Conservation (phyloP, 495 filamentous ascomycete genomes). For the Penicillium goetzii region DNA sequence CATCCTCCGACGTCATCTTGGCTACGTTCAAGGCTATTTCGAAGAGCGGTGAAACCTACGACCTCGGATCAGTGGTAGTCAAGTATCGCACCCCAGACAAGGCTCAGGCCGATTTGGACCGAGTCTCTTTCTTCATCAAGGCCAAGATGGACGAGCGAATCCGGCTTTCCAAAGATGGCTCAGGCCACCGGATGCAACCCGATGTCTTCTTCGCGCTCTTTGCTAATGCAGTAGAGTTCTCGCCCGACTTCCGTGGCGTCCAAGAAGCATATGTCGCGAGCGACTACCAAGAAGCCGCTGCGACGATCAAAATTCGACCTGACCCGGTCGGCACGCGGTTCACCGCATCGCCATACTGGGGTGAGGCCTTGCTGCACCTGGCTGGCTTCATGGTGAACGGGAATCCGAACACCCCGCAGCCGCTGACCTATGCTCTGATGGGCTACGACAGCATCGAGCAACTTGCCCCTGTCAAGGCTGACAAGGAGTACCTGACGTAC, state of each 20-base stretch:
- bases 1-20: too few species aligned
- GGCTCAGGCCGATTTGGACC: too few species aligned
- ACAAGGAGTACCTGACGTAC: too few species aligned
- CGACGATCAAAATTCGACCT: background rate
- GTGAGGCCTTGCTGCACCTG: background rate
- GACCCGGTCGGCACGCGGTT: background rate
- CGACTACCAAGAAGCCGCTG: background rate
- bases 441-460: too few species aligned
- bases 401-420: background rate
- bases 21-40: too few species aligned
- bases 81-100: too few species aligned
- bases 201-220: background rate
- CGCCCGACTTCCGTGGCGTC: background rate
- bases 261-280: background rate
- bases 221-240: background rate
- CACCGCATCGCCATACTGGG: background rate
- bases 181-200: background rate
- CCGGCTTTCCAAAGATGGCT: background rate
- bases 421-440: too few species aligned
- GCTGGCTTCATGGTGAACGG: background rate
- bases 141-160: too few species aligned
- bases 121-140: too few species aligned
- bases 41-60: too few species aligned
- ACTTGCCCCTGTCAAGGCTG: too few species aligned
- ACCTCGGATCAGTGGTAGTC: too few species aligned